A percentile compares a stretch with the other conserved stretches of the same genome.
These are phyloP conservation scores for Jaapia argillacea DNA, from an alignment of 768 basidiomycete species.

Conservation along the genomic window DNA sequence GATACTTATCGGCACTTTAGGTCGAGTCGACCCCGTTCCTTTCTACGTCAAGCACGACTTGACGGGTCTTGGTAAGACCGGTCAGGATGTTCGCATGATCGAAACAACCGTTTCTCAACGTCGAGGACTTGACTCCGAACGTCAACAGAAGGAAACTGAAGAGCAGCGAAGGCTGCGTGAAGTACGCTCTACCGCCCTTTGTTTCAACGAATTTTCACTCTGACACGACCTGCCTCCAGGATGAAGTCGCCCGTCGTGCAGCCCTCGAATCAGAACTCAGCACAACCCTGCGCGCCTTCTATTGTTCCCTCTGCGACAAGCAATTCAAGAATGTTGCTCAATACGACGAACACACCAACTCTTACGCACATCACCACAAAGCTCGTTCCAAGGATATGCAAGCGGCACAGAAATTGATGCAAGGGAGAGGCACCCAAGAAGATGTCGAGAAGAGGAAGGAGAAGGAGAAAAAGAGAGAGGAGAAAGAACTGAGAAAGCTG, in stretches of 20 bases:
- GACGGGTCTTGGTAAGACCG: slow-evolving; percentile 72
- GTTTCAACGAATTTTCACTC: neutral
- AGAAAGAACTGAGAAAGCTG: slow-evolving; percentile 76
- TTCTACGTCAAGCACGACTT: slow-evolving; percentile 71
- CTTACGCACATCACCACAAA: slow-evolving; percentile 82
- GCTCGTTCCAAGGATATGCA: slow-evolving; percentile 78
- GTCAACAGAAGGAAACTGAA: slow-evolving; percentile 70
- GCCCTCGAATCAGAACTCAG: slow-evolving; percentile 63
- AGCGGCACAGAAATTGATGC: slow-evolving; percentile 42
- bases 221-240: slow-evolving; percentile 26
- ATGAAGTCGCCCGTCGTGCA: slow-evolving; percentile 49
- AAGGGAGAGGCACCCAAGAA: slow-evolving; percentile 32
- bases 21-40: slow-evolving; percentile 75
- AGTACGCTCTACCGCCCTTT: slow-evolving; percentile 30
- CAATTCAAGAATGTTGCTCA: slow-evolving; percentile 82
- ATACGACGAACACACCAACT: slow-evolving; percentile 86
- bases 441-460: slow-evolving; percentile 71
- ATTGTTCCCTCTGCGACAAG: slow-evolving; percentile 77
- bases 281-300: slow-evolving; percentile 61
- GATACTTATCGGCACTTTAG: slow-evolving; percentile 23
- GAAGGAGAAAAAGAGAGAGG: slow-evolving; percentile 79
- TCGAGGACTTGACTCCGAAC: slow-evolving; percentile 71
- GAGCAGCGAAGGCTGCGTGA: slow-evolving; percentile 68
- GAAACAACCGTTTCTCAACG: slow-evolving; percentile 80
- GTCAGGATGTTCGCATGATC: slow-evolving; percentile 74